phyloP scores from a whole-genome alignment of 441 rosid species.

The Euphorbia celastroides region DNA sequence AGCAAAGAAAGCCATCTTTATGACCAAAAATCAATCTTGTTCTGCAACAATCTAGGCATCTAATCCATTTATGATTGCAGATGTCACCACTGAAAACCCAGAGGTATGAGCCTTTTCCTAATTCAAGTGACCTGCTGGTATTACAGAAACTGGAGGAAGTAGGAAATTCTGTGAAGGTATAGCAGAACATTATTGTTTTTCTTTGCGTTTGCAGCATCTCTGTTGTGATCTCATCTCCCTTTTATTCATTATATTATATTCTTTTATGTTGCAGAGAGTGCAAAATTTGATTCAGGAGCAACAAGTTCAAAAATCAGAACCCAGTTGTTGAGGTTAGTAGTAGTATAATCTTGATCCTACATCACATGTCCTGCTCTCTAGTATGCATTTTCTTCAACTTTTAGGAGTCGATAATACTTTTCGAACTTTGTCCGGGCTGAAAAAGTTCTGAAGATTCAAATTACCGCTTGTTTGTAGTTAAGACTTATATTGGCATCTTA shows the following conservation, averaged over 20 bases:
- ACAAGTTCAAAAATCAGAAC: constrained; percentile 32
- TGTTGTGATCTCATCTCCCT: constrained; percentile 3
- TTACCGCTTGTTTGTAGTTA: background rate
- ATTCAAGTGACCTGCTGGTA: constrained; percentile 37
- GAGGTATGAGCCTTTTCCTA: constrained; percentile 31
- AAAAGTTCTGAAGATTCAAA: background rate
- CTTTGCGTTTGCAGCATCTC: background rate
- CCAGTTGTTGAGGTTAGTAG: constrained; percentile 30
- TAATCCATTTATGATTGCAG: constrained; percentile 29
- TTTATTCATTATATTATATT: constrained; percentile 6
- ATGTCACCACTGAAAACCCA: constrained; percentile 41
- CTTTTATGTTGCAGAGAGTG: constrained; percentile 47
- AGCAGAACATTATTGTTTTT: background rate
- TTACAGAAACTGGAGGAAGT: constrained; percentile 64
- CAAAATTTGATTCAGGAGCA: constrained; percentile 53
- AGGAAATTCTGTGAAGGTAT: constrained; percentile 62
- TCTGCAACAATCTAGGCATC: background rate
- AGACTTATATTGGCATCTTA: background rate
- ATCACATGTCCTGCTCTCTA: no score
- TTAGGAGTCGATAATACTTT: no score
- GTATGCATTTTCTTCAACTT: no score
- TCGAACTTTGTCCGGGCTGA: background rate
- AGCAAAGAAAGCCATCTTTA: no score
- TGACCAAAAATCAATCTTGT: no score
- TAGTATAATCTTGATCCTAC: constrained; percentile 5